Evolutionary conservation across 257 asterid genomes (phyloP).

Genomic region (Ehretia macrophylla): DNA sequence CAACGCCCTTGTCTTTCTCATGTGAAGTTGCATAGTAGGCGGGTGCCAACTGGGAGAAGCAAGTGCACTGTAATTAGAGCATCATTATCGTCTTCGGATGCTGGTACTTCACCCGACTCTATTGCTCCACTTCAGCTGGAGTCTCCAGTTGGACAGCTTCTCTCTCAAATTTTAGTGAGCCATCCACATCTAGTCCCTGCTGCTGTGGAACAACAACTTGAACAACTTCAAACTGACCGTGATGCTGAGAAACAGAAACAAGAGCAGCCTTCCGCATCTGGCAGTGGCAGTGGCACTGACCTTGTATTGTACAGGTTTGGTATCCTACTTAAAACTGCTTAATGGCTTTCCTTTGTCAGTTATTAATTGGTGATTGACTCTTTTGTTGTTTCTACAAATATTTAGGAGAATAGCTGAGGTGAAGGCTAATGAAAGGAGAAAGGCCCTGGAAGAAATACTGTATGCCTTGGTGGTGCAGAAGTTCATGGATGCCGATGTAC

Average conservation of each 20-base stretch:
- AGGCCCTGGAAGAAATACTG: constrained; percentile 83
- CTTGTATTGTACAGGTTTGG: constrained; percentile 79
- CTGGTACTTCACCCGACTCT: constrained; percentile 43
- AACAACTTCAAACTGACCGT: constrained; percentile 79
- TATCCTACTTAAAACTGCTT: not conserved
- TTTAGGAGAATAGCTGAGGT: constrained; percentile 92
- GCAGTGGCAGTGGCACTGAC: constrained; percentile 76
- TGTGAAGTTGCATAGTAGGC: constrained; percentile 36
- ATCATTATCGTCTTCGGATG: constrained; percentile 51
- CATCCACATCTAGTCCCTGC: constrained; percentile 98
- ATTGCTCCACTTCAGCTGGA: constrained; percentile 95
- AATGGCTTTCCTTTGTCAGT: no score
- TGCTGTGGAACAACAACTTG: constrained; percentile 95
- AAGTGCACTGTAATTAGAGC: constrained; percentile 34
- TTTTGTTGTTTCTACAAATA: constrained; percentile 13
- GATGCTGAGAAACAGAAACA: constrained; percentile 48
- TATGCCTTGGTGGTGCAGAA: constrained; percentile 84
- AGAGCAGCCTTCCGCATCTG: constrained; percentile 37
- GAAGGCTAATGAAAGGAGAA: constrained; percentile 78
- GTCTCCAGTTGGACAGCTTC: constrained; percentile 89
- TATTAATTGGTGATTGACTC: not conserved
- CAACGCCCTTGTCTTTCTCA: constrained; percentile 28
- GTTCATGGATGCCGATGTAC: constrained; percentile 79
- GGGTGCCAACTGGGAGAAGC: constrained; percentile 22
- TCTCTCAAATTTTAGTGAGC: constrained; percentile 61